Evolutionary conservation across 768 basidiomycete genomes (phyloP), one percentile per base, ranked within the genome.

Genomic region (Pleurotus sapidus): DNA sequence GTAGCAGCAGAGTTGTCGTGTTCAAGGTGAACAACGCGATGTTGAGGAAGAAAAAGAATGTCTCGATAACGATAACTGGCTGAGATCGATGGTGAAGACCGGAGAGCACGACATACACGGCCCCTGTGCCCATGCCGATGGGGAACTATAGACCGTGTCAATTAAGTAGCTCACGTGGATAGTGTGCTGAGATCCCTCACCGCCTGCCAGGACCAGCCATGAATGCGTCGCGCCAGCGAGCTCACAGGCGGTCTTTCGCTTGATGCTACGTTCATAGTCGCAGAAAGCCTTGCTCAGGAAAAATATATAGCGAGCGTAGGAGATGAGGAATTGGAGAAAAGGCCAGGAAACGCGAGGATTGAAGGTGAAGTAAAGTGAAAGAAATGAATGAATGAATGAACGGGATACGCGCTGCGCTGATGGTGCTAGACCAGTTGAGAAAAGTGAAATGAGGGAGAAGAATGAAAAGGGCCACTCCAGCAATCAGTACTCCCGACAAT

Each of bases 121-220:
- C 77, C 46, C 78, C 75, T 4, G 77, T 80, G 42, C 78, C 78
- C 76, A 79, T 79, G 30, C 78, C 77, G 47, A 81, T 73, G 1
- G 78, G 77, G 61, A 79, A 80, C 78, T 79, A 57, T 18, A 15
- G 20, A 37, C 42, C 30, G 30, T 3, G 30, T 7, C 30, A 34
- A 3, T 34, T 34, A 17, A 14, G 17, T 14, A 17, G 23, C 18
- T 18, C 12, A 1, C 3, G 9, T 25, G 27, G 2, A 20, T 24
- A 55, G 7, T 25, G 11, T 15, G 11, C n/a, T 3, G 38, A 4
- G 54, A 23, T 24, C 15, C 71, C 77, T 34, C 61, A 80, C 78
- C 55, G 77, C 77, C 64, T 80, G 77, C 78, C 79, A 79, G 38
- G 75, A 71, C 78, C 78, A 79, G 47, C 78, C 76, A 64, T 80